Base-by-base conservation (phyloP, 352 stramenopile genomes). In the Phytophthora colocasiae region DNA sequence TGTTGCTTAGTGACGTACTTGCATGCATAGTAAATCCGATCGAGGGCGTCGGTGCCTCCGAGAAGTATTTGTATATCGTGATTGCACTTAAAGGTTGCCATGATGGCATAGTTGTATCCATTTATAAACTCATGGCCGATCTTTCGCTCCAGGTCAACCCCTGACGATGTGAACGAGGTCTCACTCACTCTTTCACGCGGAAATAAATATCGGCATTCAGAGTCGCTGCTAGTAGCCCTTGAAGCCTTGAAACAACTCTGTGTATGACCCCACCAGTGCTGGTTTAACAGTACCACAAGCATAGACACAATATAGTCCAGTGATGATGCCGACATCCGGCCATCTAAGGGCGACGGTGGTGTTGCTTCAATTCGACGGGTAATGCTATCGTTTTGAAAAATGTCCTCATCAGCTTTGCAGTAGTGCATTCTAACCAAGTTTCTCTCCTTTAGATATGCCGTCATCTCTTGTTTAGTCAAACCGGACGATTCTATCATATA, bases 201-300 rank as follows among this genome's bases (percentile, higher is more conserved):
- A 31, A 43, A 55, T 2, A 17, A 27, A 55, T 44, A 55, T 9
- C 47, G 4, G 17, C 47, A 43, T 3, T 32, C 27, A 9, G 29
- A 31, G 6, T 31, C 29, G 31, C 31, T 10, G 2, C 6, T 4
- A 9, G 47, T 55, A 2, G 19, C 32, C 4, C 29, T 31, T 8
- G 47, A 55, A 10, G 8, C 10, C 31, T 43, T 55, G 14, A 55
- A 55, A n/a, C 36, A 48, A 14, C 19, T 49, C 1, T 10, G 38
- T 3, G 51, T 58, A 17, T 58, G 51, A 24, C 38, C 31, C 51
- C 51, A 50, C 26, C 19, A 48, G 51, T 58, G 51, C 26, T 58
- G 15, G 27, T 58, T 58, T 2, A 58, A 24, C 12, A 49, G 44
- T n/a, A 49, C 26, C n/a, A 29, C 38, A 11, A 58, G 24, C 17